A percentile compares a stretch with the other conserved stretches of the same genome.
These are phyloP conservation scores for Leishmania braziliensis DNA, from an alignment of 208 protist species.

Conservation along the genomic window DNA sequence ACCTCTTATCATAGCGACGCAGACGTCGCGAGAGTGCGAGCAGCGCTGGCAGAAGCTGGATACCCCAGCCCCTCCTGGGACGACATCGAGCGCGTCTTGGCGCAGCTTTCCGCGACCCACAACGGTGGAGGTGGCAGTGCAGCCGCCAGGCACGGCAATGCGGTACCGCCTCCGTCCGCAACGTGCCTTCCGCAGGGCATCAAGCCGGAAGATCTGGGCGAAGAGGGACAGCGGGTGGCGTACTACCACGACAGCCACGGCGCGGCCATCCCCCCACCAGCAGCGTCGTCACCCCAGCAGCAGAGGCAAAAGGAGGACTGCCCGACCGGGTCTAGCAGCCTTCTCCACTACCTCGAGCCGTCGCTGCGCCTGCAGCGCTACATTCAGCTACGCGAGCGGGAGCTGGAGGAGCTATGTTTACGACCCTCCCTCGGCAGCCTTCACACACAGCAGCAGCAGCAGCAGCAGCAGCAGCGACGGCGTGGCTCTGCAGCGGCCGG, in stretches of 20 bases:
- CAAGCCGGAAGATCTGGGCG: background rate
- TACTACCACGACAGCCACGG: background rate
- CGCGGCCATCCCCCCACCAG: background rate
- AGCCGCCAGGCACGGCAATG: background rate
- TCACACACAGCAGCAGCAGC: background rate
- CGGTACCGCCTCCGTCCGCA: background rate
- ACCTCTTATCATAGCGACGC: conserved; percentile 22
- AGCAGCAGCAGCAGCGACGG: background rate
- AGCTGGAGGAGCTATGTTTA: conserved; percentile 40
- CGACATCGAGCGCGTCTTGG: conserved; percentile 66
- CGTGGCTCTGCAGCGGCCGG: background rate
- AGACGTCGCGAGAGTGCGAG: conserved; percentile 44
- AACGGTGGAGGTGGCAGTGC: background rate
- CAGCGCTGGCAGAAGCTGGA: conserved; percentile 45
- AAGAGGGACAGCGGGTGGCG: background rate
- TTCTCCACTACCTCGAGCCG: conserved; percentile 43
- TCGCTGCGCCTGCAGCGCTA: conserved; percentile 61
- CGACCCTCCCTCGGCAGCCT: background rate
- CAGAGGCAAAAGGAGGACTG: background rate
- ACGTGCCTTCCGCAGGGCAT: background rate
- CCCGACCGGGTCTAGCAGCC: background rate
- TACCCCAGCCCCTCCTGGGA: conserved; percentile 58
- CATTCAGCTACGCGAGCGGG: conserved; percentile 55
- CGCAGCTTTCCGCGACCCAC: conserved; percentile 30
- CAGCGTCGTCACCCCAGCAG: background rate